Evolutionary conservation across 2,329 filamentous ascomycete species (phyloP).

Genomic region (Pyricularia sp.): DNA sequence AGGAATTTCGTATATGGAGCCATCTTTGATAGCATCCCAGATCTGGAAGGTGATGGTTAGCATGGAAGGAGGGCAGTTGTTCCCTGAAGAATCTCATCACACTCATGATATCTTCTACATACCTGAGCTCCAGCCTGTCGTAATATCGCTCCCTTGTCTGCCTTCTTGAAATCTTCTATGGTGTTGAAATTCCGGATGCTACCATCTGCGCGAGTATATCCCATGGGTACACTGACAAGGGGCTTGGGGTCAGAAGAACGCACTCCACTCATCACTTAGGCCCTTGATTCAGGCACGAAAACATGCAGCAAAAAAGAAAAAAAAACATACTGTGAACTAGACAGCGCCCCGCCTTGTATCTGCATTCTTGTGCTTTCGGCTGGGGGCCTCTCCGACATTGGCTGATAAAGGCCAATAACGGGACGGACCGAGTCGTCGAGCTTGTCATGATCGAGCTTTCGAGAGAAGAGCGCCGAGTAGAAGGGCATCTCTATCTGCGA

Average conservation of each 20-base stretch:
- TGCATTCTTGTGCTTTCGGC: slow-evolving; percentile 79
- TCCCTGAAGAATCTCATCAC: neutral
- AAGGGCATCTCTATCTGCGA: slow-evolving; percentile 94
- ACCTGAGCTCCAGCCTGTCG: slow-evolving; percentile 69
- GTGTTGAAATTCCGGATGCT: slow-evolving; percentile 96
- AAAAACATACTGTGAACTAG: slow-evolving; percentile 61
- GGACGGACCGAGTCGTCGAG: slow-evolving; percentile 85
- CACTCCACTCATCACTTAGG: neutral
- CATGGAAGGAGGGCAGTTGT: neutral
- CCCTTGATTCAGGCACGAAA: neutral
- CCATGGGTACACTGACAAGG: slow-evolving; percentile 41
- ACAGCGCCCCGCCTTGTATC: slow-evolving; percentile 75
- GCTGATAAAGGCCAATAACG: slow-evolving; percentile 79
- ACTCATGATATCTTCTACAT: slow-evolving; percentile 14
- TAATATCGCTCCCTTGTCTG: slow-evolving; percentile 67
- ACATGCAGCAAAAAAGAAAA: slow-evolving; percentile 10
- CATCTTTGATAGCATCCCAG: slow-evolving; percentile 95
- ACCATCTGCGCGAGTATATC: slow-evolving; percentile 73
- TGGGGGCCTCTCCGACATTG: slow-evolving; percentile 56
- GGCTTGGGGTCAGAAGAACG: neutral
- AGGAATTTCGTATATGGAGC: slow-evolving; percentile 88
- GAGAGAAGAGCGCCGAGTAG: slow-evolving; percentile 80
- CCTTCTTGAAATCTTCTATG: slow-evolving; percentile 78
- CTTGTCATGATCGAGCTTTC: slow-evolving; percentile 94
- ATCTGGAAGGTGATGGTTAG: slow-evolving; percentile 41